These are phyloP conservation scores for Fistulina hepatica DNA, from an alignment of 1,284 basidiomycete species.

Conservation along the genomic window DNA sequence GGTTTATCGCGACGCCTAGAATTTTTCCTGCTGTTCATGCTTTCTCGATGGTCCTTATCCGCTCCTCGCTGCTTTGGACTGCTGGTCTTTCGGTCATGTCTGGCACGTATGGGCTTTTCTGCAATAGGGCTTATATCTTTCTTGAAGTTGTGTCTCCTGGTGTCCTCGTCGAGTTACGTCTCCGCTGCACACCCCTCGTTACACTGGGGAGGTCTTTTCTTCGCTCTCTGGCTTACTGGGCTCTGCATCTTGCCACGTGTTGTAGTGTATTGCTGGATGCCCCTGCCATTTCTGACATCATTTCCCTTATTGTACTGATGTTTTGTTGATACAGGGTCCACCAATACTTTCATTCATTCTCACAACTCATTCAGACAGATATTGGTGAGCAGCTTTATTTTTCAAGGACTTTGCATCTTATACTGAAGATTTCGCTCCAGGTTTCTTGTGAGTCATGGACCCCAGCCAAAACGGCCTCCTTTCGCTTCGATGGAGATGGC, in stretches of 20 bases:
- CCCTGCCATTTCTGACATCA: conserved; percentile 86
- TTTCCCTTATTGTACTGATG: too few relatives aligned
- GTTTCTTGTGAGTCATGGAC: too few relatives aligned
- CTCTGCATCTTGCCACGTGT: conserved; percentile 73
- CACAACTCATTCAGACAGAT: too few relatives aligned
- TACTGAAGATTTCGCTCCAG: too few relatives aligned
- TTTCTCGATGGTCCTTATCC: conserved; percentile 15
- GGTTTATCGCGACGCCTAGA: conserved; percentile 1
- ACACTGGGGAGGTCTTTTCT: conserved; percentile 85
- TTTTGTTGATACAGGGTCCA: too few relatives aligned
- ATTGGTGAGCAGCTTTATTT: too few relatives aligned
- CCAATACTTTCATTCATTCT: too few relatives aligned
- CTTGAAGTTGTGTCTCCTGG: conserved; percentile 45
- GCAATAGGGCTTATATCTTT: conserved; percentile 39
- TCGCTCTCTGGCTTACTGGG: conserved; percentile 47
- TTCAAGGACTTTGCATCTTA: too few relatives aligned
- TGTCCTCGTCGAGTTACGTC: conserved; percentile 42
- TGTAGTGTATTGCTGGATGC: conserved; percentile 79
- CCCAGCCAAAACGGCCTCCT: too few relatives aligned
- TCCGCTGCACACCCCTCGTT: conserved; percentile 43
- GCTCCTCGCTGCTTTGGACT: conserved; percentile 29
- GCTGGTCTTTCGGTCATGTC: conserved; percentile 35
- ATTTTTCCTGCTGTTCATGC: conserved; percentile 14
- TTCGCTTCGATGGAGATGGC: too few relatives aligned
- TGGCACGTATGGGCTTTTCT: conserved; percentile 41